A percentile compares a stretch with the other conserved stretches of the same genome.
Evolutionary conservation across 1,284 basidiomycete species (phyloP).

Genomic region (Naganishia cerealis): DNA sequence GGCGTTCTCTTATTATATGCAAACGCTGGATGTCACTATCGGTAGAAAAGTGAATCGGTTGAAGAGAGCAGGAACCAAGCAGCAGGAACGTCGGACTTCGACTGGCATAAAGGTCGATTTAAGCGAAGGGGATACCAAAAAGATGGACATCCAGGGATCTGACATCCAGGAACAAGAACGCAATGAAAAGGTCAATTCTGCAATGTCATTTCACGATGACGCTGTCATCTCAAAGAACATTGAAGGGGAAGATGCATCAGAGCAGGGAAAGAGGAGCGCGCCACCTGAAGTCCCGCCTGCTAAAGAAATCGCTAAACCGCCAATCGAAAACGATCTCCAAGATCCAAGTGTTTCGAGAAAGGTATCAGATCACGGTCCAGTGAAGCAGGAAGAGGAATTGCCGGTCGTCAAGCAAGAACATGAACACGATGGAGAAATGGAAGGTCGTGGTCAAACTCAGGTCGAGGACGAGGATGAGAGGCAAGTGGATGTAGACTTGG

Average conservation of each 20-base stretch:
- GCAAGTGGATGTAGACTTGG: conserved; percentile 88
- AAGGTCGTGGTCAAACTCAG: not conserved
- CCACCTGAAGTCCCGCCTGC: conserved; percentile 25
- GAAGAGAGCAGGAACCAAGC: conserved; percentile 4
- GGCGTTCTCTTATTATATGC: conserved; percentile 54
- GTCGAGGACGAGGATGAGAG: conserved; percentile 46
- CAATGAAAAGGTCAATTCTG: conserved; percentile 13
- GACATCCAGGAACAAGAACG: not conserved
- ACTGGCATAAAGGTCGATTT: not conserved
- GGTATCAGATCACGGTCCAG: not conserved
- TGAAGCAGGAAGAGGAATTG: conserved; percentile 6
- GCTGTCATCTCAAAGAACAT: not conserved
- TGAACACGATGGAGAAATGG: not conserved
- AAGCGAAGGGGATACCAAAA: not conserved
- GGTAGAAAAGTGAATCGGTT: conserved; percentile 48
- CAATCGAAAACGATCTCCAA: not conserved
- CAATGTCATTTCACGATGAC: not conserved
- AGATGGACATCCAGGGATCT: conserved; percentile 1
- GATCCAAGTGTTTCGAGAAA: not conserved
- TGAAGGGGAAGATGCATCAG: conserved; percentile 5
- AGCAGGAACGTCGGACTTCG: conserved; percentile 6
- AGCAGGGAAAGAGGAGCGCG: conserved; percentile 24
- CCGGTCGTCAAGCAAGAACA: conserved; percentile 6
- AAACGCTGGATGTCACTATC: conserved; percentile 51
- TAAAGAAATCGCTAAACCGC: conserved; percentile 27